Percentiles rank a stretch among this genome's conserved stretches.
Evolutionary conservation across 176 grass and related monocot genomes (phyloP).

Genomic region (Pharus latifolius): DNA sequence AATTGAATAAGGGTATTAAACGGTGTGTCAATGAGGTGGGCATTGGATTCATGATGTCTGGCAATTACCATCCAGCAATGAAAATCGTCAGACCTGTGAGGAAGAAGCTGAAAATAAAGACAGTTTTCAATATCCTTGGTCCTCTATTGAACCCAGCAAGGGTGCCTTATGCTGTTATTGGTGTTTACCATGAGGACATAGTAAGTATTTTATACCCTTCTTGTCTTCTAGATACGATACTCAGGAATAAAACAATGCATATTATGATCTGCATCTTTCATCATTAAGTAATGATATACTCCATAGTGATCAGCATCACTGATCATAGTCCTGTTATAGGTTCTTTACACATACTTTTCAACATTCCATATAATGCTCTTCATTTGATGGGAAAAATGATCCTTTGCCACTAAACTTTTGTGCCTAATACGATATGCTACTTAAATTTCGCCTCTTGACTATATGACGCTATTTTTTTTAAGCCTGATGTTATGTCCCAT

Average conservation of each 20-base stretch:
- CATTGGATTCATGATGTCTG: slow-evolving; percentile 98
- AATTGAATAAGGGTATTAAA: slow-evolving; percentile 58
- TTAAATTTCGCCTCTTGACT: too few relatives aligned
- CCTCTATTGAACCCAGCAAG: slow-evolving; percentile 91
- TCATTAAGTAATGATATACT: too few relatives aligned
- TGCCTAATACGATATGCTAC: too few relatives aligned
- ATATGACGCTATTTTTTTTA: too few relatives aligned
- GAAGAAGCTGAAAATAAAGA: slow-evolving; percentile 94
- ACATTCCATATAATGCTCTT: not conserved
- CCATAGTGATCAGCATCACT: not conserved
- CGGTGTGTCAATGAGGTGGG: slow-evolving; percentile 69
- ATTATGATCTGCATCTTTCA: not conserved
- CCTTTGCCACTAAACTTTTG: too few relatives aligned
- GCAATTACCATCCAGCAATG: slow-evolving; percentile 96
- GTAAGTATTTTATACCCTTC: slow-evolving; percentile 43
- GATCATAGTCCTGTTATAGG: not conserved
- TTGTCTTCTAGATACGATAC: not conserved
- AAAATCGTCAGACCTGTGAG: slow-evolving; percentile 86
- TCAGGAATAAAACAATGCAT: not conserved
- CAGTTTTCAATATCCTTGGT: slow-evolving; percentile 92
- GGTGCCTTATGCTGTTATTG: slow-evolving; percentile 89
- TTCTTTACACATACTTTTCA: not conserved
- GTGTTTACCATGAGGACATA: slow-evolving; percentile 87
- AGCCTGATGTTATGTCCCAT: too few relatives aligned
- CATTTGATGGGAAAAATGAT: too few relatives aligned